Percentiles rank a stretch among this genome's conserved stretches.
phyloP scores from a whole-genome alignment of 345 rosid genomes.

The Salix arbutifolia region DNA sequence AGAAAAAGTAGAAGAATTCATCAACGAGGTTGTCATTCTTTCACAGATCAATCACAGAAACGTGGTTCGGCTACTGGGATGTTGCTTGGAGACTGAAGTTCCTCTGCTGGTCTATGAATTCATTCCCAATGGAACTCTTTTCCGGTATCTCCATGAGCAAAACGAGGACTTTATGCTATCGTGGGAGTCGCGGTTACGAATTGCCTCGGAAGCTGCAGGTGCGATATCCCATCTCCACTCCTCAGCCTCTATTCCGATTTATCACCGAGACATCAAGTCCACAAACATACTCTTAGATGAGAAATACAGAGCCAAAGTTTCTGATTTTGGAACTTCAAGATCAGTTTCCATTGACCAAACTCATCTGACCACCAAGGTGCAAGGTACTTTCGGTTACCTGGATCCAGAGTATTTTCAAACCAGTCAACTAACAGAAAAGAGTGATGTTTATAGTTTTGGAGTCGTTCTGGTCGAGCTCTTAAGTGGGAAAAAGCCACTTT shows the following conservation, averaged over 20 bases:
- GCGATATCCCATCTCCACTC: constrained; percentile 20
- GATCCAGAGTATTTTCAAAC: constrained; percentile 22
- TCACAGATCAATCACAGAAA: constrained; percentile 15
- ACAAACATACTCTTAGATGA: constrained; percentile 25
- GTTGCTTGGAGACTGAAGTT: constrained; percentile 13
- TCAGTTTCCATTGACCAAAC: constrained; percentile 14
- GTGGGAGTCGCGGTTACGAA: constrained; percentile 14
- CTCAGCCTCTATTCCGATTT: constrained; percentile 13
- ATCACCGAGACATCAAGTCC: constrained; percentile 15
- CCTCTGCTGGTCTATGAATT: constrained; percentile 13
- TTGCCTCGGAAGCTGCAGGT: constrained; percentile 19
- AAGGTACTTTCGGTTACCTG: constrained; percentile 31
- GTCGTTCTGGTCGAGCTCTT: constrained; percentile 20
- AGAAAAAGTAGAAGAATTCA: constrained; percentile 4
- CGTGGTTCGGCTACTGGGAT: constrained; percentile 12
- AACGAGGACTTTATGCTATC: not conserved
- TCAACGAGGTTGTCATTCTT: constrained; percentile 14
- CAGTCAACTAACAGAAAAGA: constrained; percentile 15
- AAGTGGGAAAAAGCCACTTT: constrained; percentile 17
- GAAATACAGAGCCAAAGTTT: constrained; percentile 16
- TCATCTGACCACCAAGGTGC: constrained; percentile 22
- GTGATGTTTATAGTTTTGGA: constrained; percentile 27
- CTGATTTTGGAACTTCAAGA: constrained; percentile 25
- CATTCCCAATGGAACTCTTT: constrained; percentile 11
- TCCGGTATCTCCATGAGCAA: constrained; percentile 4